These are phyloP conservation scores for Thraustochytrium sp. DNA, from an alignment of 352 stramenopile genomes.

Conservation along the genomic window DNA sequence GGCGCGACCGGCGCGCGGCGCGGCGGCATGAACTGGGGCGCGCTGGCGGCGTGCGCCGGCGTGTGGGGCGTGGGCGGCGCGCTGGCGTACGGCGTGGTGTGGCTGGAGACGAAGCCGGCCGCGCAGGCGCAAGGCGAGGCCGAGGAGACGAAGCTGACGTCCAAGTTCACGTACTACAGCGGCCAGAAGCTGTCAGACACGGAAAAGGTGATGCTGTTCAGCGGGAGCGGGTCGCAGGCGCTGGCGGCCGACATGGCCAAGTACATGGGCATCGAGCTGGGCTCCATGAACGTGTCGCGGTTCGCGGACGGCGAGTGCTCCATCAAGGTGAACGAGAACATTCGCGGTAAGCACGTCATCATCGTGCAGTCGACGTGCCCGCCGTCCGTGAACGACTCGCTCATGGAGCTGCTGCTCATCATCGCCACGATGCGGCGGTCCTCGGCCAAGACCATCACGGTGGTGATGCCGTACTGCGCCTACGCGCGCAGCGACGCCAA, in stretches of 20 bases:
- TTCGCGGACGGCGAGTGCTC: conserved; percentile 99
- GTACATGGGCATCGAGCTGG: conserved; percentile 92
- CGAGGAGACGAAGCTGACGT: conserved; percentile 16
- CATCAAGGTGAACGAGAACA: conserved; percentile 98
- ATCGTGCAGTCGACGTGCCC: conserved; percentile 49
- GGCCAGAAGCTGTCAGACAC: neutral
- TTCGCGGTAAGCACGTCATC: conserved; percentile 58
- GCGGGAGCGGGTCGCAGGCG: conserved; percentile 92
- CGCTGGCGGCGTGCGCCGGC: neutral
- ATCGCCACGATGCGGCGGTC: conserved; percentile 83
- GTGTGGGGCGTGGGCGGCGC: neutral
- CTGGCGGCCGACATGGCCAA: conserved; percentile 93
- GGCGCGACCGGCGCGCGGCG: too few relatives aligned
- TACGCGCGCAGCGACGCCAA: conserved; percentile 50
- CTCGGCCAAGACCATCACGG: conserved; percentile 84
- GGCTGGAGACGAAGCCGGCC: neutral
- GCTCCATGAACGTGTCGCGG: conserved; percentile 45
- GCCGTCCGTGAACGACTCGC: conserved; percentile 78
- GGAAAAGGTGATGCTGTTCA: conserved; percentile 74
- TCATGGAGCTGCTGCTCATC: conserved; percentile 89
- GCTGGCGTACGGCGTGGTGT: neutral
- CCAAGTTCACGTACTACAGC: conserved; percentile 38
- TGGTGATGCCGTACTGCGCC: conserved; percentile 74
- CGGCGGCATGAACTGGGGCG: too few relatives aligned
- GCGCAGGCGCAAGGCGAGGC: neutral